Evolutionary conservation across 352 stramenopile genomes (phyloP), one percentile per base, ranked within the genome.

Genomic region (Poterioochromonas sp.): DNA sequence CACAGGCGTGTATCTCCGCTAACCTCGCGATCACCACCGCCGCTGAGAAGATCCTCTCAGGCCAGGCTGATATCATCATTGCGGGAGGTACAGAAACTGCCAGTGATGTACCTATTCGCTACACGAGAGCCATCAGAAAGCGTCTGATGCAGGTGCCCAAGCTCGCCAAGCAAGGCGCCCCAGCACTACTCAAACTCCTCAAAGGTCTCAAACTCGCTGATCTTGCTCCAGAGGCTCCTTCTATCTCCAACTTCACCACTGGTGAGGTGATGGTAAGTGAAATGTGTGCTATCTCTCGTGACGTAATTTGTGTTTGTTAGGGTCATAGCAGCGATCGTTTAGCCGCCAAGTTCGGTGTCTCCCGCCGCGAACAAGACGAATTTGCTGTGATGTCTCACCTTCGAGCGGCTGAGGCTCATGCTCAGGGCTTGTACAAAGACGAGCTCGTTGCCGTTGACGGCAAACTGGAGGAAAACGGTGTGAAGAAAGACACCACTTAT

Each of bases 231-330:
- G 95, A 98, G 76, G 93, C 94, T 0, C 95, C 95, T 0, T 93
- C 94, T 0, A 98, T 99, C 84, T 91, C 95, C 70, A 98, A 99
- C 85, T 99, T 98, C 83, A 96, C 96, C 74, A 98, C 95, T 18
- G 93, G 92, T 54, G 95, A 99, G 85, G 88, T 83, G 8, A 74
- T 73, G 54, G 40, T 51, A 43, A 44, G 39, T 0, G 95, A 98
- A 77, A 93, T 94, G 0, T 94, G 94, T 0, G 94, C 94, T 0
- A 98, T 99, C 84, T 91, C 95, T 73, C 98, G 98, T 85, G 98
- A 98, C 83, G 95, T 95, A 70, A 98, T 94, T 22, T 92, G 91
- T 54, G 95, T 98, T 85, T 87, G 80, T 71, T 35, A 41, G 43
- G 95, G 95, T n/a, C 93, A 97, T 70, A 95, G 87, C 32, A 95